Evolutionary conservation across 352 stramenopile species (phyloP).

Genomic region (Phytophthora multivora): DNA sequence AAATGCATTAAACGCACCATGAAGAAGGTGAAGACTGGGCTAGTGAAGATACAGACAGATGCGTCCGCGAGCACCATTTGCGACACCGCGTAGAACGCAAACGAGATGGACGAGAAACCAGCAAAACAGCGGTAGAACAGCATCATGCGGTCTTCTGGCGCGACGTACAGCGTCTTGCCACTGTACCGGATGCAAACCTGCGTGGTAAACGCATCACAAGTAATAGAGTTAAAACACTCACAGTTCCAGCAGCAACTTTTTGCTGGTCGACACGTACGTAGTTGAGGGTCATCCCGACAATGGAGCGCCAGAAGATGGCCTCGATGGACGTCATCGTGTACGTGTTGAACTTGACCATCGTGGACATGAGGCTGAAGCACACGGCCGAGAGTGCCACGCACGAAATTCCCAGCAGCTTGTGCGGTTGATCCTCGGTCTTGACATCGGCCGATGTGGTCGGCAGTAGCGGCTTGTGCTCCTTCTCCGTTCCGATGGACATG

Average conservation of each 20-base stretch:
- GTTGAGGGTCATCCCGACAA: constrained; percentile 60
- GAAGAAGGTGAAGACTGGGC: constrained; percentile 74
- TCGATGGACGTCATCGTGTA: constrained; percentile 82
- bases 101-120: constrained; percentile 75
- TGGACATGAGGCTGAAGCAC: constrained; percentile 87
- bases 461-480: constrained; percentile 38
- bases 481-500: constrained; percentile 36
- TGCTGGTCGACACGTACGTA: constrained; percentile 42
- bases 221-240: neutral
- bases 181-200: constrained; percentile 47
- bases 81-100: constrained; percentile 77
- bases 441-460: constrained; percentile 24
- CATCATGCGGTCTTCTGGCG: constrained; percentile 52
- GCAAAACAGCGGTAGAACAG: constrained; percentile 69
- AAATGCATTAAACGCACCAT: constrained; percentile 40
- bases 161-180: constrained; percentile 55
- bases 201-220: neutral
- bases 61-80: constrained; percentile 82
- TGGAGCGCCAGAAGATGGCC: constrained; percentile 79
- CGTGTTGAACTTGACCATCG: constrained; percentile 78
- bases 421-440: constrained; percentile 38
- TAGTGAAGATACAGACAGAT: constrained; percentile 78
- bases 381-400: constrained; percentile 75
- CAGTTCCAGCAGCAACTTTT: neutral
- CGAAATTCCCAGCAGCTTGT: constrained; percentile 63